Evolutionary conservation across 139 green algal species (phyloP).

Genomic region (Picochlorum sp.): DNA sequence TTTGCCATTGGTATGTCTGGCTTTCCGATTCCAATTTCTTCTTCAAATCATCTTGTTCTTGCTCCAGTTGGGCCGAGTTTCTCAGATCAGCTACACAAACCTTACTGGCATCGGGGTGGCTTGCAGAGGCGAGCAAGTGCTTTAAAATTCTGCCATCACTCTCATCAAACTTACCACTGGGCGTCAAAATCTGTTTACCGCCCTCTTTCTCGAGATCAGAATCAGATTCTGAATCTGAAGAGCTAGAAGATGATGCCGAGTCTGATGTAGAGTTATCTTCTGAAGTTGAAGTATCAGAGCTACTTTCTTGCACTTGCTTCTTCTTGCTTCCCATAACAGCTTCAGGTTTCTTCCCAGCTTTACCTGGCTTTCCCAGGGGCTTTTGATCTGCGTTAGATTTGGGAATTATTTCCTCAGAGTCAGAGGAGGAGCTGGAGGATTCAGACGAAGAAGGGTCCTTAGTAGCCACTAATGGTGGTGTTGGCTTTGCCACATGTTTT

Average conservation of each 20-base stretch:
- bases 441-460: not conserved
- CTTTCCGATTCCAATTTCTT: not conserved
- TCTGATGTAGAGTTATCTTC: no score
- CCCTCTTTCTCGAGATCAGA: no score
- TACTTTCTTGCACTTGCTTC: no score
- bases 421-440: not conserved
- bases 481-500: not conserved
- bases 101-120: not conserved
- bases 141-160: not conserved
- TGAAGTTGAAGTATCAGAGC: no score
- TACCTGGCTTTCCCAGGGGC: no score
- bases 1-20: constrained; percentile 3
- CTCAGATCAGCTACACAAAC: not conserved
- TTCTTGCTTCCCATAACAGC: no score
- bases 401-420: no score
- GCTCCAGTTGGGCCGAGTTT: not conserved
- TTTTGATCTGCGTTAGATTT: no score
- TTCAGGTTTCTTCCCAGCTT: no score
- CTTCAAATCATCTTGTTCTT: not conserved
- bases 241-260: no score
- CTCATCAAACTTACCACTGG: not conserved
- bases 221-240: no score
- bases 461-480: not conserved
- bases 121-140: not conserved
- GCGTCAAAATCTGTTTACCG: no score